Base-by-base conservation (phyloP, 208 protist genomes). In the Crithidia brevicula region DNA sequence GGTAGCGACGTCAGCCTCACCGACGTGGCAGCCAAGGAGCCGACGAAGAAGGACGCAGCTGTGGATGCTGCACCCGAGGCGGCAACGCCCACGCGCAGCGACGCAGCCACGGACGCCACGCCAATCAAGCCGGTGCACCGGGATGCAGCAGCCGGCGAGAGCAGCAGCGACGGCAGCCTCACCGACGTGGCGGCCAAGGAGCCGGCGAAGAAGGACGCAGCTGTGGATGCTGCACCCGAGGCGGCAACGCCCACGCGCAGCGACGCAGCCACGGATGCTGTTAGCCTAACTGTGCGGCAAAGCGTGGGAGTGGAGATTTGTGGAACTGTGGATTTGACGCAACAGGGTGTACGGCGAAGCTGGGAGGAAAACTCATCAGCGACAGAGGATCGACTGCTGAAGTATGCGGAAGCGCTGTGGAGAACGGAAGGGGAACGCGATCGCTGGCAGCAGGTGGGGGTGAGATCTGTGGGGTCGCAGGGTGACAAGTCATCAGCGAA, bases 361-460 rank as follows among this genome's bases (percentile, higher is more conserved):
- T n/a, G n/a, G n/a, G n/a, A n/a, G n/a, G n/a, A n/a, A n/a, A n/a
- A n/a, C n/a, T n/a, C n/a, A n/a, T n/a, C n/a, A n/a, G n/a, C n/a
- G n/a, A n/a, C n/a, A n/a, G n/a, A n/a, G 0, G 58, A 52, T 38
- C 43, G 23, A 0, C 16, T 63, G 28, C n/a, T 63, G 40, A 2
- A 22, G 22, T 47, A 11, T 16, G 23, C 45, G 13, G 8, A 30
- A 2, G 15, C 0, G n/a, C 27, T 65, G 28, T 36, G 10, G 2
- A 1, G 43, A 0, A 31, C 20, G 20, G 59, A 54, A 18, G 30
- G 15, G 1, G 16, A 33, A 0, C 43, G 45, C 0, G 45, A 52
- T 65, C 43, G 59, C 0, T 65, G 59, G 59, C n/a, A 42, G 5
- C 59, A 65, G 59, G 45, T 33, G 3, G 52, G 22, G 11, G 22